Evolutionary conservation across 164 flowering plant genomes (phyloP).

Genomic region (Stephania yunnanensis): DNA sequence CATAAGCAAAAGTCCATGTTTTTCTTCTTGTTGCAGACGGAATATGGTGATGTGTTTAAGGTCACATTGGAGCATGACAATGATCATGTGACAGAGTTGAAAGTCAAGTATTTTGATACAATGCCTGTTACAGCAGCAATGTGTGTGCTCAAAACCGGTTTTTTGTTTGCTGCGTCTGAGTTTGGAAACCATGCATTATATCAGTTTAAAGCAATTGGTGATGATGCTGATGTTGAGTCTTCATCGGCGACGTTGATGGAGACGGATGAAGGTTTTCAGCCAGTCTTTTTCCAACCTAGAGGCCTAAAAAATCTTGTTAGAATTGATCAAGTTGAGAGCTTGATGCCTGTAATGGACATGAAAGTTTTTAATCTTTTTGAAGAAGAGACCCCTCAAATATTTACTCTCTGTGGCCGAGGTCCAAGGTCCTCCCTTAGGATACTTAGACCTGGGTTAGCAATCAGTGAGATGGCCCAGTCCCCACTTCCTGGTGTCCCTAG

Average conservation of each 20-base stretch:
- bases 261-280: conserved; percentile 93
- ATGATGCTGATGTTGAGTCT: conserved; percentile 85
- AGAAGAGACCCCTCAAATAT: conserved; percentile 95
- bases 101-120: conserved; percentile 93
- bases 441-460: conserved; percentile 87
- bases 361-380: conserved; percentile 84
- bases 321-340: conserved; percentile 91
- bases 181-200: conserved; percentile 95
- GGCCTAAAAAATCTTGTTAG: conserved; percentile 82
- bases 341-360: conserved; percentile 99
- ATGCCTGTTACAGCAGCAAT: conserved; percentile 80
- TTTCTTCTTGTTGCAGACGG: conserved; percentile 92
- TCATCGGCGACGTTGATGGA: conserved; percentile 89
- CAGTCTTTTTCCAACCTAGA: conserved; percentile 96
- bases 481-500: conserved; percentile 95
- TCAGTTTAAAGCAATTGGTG: conserved; percentile 95
- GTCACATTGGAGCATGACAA: conserved; percentile 74
- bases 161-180: conserved; percentile 94
- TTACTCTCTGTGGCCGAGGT: conserved; percentile 90
- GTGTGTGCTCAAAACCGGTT: conserved; percentile 83
- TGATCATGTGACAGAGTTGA: conserved; percentile 76
- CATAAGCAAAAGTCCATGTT: conserved; percentile 85
- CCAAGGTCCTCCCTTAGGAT: conserved; percentile 89
- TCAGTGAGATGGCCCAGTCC: conserved; percentile 98
- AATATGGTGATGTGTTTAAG: conserved; percentile 94